Base-by-base conservation (phyloP, 768 basidiomycete species). In the Lactarius sanguifluus region DNA sequence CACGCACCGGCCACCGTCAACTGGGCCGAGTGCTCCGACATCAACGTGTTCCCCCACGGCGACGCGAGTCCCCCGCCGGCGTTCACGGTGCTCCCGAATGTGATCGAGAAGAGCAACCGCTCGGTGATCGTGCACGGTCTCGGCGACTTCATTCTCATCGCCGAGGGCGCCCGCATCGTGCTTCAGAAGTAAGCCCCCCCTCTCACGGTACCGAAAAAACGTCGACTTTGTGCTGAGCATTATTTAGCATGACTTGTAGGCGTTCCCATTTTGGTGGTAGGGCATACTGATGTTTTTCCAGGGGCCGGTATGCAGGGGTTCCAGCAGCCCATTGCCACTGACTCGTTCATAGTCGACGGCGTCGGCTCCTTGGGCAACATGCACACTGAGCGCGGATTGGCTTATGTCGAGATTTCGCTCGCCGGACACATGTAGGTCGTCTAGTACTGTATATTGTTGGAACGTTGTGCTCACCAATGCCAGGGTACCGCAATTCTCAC, bases 291-390 rank as follows among this genome's bases (percentile, higher is more conserved):
- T 32, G n/a, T 79, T 23, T 79, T 77, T 74, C 79, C 83, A 52
- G 84, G 85, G 89, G 79, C 78, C 65, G 87, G 87, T 1, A 36
- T 78, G 64, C 90, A 91, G 77, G 90, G 90, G 0, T 91, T 91
- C 83, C 89, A 87, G 67, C 85, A 81, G 0, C 88, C 87, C 7
- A 89, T 90, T 58, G 73, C 75, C 16, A 77, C 82, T 45, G 89
- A 91, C 69, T 87, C 83, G 68, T 88, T 91, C 78, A 74, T 90
- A 62, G 83, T 91, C 61, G 87, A 89, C 62, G 87, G 86, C n/a
- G 80, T 90, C 54, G 90, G 89, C 32, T 81, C 89, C 3, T 78
- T 86, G 34, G 90, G 90, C 0, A 87, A 77, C 4, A 77, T 82
- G 65, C 89, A 91, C 66, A 77, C 80, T 15, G 91, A 92, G 72